These are phyloP conservation scores for Oxytropis ochrocephala DNA, from an alignment of 306 rosid species.

Conservation along the genomic window DNA sequence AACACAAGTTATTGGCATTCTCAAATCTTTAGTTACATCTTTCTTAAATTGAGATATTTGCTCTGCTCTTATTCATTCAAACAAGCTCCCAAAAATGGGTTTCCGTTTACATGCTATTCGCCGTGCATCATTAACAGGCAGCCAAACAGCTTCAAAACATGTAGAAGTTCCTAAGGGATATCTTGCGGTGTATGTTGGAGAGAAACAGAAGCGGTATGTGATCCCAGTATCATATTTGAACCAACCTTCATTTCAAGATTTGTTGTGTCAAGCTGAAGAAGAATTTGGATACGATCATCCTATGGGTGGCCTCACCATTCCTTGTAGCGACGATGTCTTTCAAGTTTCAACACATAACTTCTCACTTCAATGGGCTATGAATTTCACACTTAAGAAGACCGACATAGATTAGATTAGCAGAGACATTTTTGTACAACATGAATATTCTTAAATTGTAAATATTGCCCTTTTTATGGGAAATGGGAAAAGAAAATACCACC, in stretches of 20 bases:
- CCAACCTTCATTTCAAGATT: neutral
- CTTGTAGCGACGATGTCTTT: neutral
- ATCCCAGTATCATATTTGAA: neutral
- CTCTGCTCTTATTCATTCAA: neutral
- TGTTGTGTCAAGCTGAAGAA: neutral
- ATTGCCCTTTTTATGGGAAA: too few relatives aligned
- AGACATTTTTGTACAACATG: neutral
- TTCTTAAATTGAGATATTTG: neutral
- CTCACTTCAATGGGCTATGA: neutral
- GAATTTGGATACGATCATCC: constrained; percentile 4
- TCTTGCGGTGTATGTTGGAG: neutral
- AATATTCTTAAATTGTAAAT: neutral
- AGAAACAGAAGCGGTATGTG: neutral
- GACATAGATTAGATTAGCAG: neutral
- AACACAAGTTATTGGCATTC: neutral
- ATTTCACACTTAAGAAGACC: neutral
- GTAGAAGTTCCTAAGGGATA: neutral
- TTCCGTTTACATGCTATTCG: neutral
- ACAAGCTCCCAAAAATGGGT: neutral
- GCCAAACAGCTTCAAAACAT: neutral
- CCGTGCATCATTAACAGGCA: neutral
- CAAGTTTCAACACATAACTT: neutral
- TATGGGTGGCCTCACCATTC: neutral
- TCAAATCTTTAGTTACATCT: neutral
- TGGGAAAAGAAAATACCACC: too few relatives aligned